phyloP scores from a whole-genome alignment of 1,284 basidiomycete genomes.

The Tilletia horrida region DNA sequence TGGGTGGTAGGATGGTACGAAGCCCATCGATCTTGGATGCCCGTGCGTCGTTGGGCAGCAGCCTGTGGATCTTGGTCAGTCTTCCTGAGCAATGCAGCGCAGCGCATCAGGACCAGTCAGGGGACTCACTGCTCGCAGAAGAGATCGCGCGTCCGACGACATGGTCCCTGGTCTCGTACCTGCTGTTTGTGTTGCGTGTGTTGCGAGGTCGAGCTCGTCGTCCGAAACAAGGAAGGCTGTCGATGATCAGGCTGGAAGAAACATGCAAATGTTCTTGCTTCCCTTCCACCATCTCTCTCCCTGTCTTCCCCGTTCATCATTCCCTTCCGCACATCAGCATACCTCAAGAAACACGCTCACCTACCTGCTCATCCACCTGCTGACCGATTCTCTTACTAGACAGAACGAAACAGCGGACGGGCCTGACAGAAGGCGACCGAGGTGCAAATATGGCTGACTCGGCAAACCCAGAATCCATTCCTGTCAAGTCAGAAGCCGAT shows the following conservation, averaged over 20 bases:
- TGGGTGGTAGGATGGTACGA: slow-evolving; percentile 33
- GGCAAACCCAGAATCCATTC: no score
- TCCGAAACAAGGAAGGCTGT: no score
- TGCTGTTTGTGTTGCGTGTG: neutral
- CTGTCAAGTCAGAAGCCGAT: no score
- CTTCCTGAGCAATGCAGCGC: neutral
- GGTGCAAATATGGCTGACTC: no score
- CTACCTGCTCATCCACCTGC: neutral
- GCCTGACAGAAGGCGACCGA: neutral
- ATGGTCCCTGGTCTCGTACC: no score
- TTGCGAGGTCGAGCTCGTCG: no score
- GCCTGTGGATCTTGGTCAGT: slow-evolving; percentile 28
- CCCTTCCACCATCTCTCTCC: slow-evolving; percentile 8
- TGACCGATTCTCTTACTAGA: neutral
- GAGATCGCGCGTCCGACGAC: slow-evolving; percentile 34
- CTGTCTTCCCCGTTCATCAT: no score
- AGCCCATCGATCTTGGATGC: slow-evolving; percentile 35
- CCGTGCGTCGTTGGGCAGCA: slow-evolving; percentile 15
- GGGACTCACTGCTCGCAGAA: slow-evolving; percentile 28
- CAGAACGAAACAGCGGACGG: neutral
- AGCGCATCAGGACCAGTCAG: neutral
- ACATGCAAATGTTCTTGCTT: neutral
- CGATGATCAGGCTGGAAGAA: neutral
- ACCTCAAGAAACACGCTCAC: no score
- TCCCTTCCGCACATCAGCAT: no score